Conservation (phyloP, 2,329 filamentous ascomycete genomes). For the Ophiocordyceps camponoti-floridani region DNA sequence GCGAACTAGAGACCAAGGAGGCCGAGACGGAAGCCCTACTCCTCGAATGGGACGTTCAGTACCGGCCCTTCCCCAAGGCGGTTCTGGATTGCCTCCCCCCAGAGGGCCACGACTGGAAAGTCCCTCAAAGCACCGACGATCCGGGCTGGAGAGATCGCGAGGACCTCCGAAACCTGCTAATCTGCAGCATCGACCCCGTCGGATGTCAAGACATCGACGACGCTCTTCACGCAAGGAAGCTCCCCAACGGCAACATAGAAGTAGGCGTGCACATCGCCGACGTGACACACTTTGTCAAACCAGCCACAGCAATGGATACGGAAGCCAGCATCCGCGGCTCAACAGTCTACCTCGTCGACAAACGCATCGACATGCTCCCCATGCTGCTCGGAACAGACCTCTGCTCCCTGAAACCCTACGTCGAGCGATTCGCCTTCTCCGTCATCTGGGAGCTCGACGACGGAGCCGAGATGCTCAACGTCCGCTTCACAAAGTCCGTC, state of each 20-base stretch:
- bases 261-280: conserved; percentile 98
- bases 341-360: conserved; percentile 94
- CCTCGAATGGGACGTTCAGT: conserved; percentile 93
- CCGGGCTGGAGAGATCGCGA: conserved; percentile 72
- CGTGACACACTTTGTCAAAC: conserved; percentile 97
- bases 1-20: conserved; percentile 90
- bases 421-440: conserved; percentile 84
- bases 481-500: conserved; percentile 92
- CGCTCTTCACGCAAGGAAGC: conserved; percentile 66
- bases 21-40: conserved; percentile 91
- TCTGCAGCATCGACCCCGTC: conserved; percentile 94
- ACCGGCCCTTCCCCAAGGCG: conserved; percentile 88
- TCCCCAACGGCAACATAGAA: conserved; percentile 88
- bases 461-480: conserved; percentile 67
- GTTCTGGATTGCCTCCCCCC: conserved; percentile 83
- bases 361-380: conserved; percentile 98
- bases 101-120: conserved; percentile 88
- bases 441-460: conserved; percentile 77
- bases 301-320: conserved; percentile 89
- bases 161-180: conserved; percentile 69
- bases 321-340: conserved; percentile 90
- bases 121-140: conserved; percentile 62
- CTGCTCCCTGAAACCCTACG: conserved; percentile 90
- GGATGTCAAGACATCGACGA: conserved; percentile 98
- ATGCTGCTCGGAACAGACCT: conserved; percentile 90